A percentile compares a stretch with the other conserved stretches of the same genome.
Conservation (phyloP, 73 alveolate species). For the Tetrahymena borealis region DNA sequence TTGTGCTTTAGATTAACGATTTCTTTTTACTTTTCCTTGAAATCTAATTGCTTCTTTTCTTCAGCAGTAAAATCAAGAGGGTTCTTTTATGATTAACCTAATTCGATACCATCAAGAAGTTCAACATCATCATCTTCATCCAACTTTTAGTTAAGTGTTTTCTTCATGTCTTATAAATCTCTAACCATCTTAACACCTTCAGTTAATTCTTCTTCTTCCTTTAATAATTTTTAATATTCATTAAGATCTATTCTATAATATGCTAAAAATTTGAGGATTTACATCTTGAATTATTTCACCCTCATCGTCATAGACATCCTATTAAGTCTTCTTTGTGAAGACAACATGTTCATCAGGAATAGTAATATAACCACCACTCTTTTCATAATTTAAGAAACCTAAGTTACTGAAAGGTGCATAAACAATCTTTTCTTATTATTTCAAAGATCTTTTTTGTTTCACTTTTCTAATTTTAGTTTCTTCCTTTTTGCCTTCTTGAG, state of each 20-base stretch:
- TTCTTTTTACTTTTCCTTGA: slow-evolving; percentile 52
- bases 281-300: slow-evolving; percentile 30
- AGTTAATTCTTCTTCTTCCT: slow-evolving; percentile 55
- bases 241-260: slow-evolving; percentile 60
- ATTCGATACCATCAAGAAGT: slow-evolving; percentile 69
- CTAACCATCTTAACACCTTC: slow-evolving; percentile 59
- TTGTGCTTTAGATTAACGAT: slow-evolving; percentile 51
- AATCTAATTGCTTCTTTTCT: slow-evolving; percentile 39
- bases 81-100: slow-evolving; percentile 39
- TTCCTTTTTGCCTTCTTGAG: neutral
- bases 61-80: slow-evolving; percentile 14
- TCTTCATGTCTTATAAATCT: slow-evolving; percentile 55
- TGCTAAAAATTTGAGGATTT: slow-evolving; percentile 55
- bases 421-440: slow-evolving; percentile 83
- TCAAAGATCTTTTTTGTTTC: slow-evolving; percentile 85
- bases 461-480: slow-evolving; percentile 37
- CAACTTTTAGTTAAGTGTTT: slow-evolving; percentile 45
- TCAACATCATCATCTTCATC: slow-evolving; percentile 72
- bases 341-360: slow-evolving; percentile 89
- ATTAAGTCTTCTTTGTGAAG: slow-evolving; percentile 85
- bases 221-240: slow-evolving; percentile 39
- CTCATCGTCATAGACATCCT: slow-evolving; percentile 53
- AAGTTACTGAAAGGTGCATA: slow-evolving; percentile 95
- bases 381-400: slow-evolving; percentile 88
- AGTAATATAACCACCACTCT: slow-evolving; percentile 89